These are phyloP conservation scores for Epichloe festucae DNA, from an alignment of 2,329 filamentous ascomycete genomes.

Conservation along the genomic window DNA sequence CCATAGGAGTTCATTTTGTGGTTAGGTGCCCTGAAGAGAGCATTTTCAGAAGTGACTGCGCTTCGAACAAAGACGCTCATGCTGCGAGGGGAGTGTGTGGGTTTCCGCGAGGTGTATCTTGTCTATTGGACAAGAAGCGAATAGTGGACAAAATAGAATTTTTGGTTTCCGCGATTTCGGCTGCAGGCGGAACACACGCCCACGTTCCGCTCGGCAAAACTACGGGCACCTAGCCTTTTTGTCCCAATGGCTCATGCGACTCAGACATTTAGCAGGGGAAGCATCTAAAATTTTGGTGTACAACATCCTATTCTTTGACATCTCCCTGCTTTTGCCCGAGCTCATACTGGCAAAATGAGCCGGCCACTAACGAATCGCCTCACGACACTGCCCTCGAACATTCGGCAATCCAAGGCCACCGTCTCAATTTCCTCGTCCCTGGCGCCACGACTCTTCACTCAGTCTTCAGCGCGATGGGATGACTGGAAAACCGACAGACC, in stretches of 20 bases:
- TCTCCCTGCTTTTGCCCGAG: background rate
- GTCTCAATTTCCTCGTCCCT: constrained; percentile 11
- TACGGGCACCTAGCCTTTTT: constrained; percentile 17
- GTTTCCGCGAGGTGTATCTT: constrained; percentile 17
- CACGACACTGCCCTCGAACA: constrained; percentile 24
- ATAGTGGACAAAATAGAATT: constrained; percentile 23
- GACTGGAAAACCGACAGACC: constrained; percentile 12
- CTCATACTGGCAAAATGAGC: constrained; percentile 27
- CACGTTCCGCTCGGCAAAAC: constrained; percentile 21
- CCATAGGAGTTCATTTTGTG: constrained; percentile 23
- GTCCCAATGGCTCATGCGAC: background rate
- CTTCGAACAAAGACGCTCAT: constrained; percentile 36
- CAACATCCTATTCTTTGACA: background rate
- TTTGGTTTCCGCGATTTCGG: constrained; percentile 26
- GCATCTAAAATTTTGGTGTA: background rate
- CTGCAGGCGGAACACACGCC: constrained; percentile 16
- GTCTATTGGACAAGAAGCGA: constrained; percentile 13
- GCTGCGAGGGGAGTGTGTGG: constrained; percentile 15
- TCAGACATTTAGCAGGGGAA: background rate
- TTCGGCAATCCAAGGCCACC: constrained; percentile 13
- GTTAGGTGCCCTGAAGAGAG: constrained; percentile 28
- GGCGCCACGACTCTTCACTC: constrained; percentile 25
- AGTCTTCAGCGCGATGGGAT: constrained; percentile 20
- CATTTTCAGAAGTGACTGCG: constrained; percentile 27
- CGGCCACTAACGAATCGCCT: constrained; percentile 29